Conservation (phyloP, 805 yeast genomes). For the Wickerhamiella galacta region DNA sequence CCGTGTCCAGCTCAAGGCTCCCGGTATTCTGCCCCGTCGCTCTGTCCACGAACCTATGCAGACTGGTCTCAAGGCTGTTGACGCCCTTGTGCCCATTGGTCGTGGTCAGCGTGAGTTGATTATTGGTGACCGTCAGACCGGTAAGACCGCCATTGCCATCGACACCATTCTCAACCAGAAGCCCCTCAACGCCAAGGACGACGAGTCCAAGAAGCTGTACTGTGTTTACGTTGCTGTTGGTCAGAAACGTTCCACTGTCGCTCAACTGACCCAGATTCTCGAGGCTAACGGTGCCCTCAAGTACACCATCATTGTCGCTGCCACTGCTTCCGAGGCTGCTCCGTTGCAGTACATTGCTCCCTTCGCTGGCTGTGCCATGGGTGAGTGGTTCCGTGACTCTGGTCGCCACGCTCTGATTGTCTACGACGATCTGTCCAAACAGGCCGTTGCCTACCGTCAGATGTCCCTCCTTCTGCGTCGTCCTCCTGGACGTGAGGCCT, state of each 20-base stretch:
- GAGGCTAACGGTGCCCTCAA: slow-evolving; percentile 97
- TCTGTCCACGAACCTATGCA: slow-evolving; percentile 99
- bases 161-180: slow-evolving; percentile 98
- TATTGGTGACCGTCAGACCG: slow-evolving; percentile 99
- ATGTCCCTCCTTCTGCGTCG: slow-evolving; percentile 92
- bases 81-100: slow-evolving; percentile 97
- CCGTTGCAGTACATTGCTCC: slow-evolving; percentile 99
- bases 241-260: slow-evolving; percentile 99
- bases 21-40: slow-evolving; percentile 99
- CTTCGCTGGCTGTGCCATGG: slow-evolving; percentile 98
- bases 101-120: slow-evolving; percentile 99
- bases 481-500: slow-evolving; percentile 94
- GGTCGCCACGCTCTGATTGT: slow-evolving; percentile 93
- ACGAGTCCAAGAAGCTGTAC: slow-evolving; percentile 95
- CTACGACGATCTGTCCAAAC: slow-evolving; percentile 97
- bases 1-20: slow-evolving; percentile 98
- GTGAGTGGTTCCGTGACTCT: slow-evolving; percentile 99
- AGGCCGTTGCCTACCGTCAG: slow-evolving; percentile 99
- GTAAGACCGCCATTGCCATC: slow-evolving; percentile 98
- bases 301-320: slow-evolving; percentile 96
- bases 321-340: slow-evolving; percentile 99
- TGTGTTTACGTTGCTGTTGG: slow-evolving; percentile 99
- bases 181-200: slow-evolving; percentile 92
- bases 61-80: slow-evolving; percentile 98
- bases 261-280: slow-evolving; percentile 97